Evolutionary conservation across 164 flowering plant species (phyloP).

Genomic region (Amborella trichopoda): DNA sequence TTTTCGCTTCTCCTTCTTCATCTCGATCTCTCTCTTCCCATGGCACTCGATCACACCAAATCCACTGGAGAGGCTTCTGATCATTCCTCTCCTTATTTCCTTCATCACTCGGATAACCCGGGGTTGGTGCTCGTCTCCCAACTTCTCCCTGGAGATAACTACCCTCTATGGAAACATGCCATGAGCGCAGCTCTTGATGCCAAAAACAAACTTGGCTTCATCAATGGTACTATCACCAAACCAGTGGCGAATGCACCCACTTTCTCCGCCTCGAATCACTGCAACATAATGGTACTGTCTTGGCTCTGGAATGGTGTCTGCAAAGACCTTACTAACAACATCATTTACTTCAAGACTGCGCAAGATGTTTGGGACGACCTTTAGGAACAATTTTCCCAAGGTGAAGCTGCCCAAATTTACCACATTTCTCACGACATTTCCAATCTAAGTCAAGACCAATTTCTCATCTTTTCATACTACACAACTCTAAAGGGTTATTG

Average conservation of each 20-base stretch:
- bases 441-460: not conserved
- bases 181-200: not conserved
- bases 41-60: too few relatives aligned
- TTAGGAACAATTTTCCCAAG: not conserved
- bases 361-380: not conserved
- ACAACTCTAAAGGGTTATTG: not conserved
- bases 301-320: not conserved
- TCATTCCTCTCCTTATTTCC: not conserved
- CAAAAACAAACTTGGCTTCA: not conserved
- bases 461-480: not conserved
- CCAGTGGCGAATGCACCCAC: not conserved
- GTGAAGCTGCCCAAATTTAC: not conserved
- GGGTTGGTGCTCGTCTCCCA: not conserved
- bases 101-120: not conserved
- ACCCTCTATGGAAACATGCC: not conserved
- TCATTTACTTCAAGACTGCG: not conserved
- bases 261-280: not conserved
- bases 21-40: too few relatives aligned
- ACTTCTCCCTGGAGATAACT: not conserved
- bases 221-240: not conserved
- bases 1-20: too few relatives aligned
- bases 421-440: not conserved
- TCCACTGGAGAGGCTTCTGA: too few relatives aligned
- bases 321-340: not conserved
- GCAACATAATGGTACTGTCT: not conserved